These are phyloP conservation scores for Pseudozyma tsukubaensis DNA, from an alignment of 1,284 basidiomycete species.

Conservation along the genomic window DNA sequence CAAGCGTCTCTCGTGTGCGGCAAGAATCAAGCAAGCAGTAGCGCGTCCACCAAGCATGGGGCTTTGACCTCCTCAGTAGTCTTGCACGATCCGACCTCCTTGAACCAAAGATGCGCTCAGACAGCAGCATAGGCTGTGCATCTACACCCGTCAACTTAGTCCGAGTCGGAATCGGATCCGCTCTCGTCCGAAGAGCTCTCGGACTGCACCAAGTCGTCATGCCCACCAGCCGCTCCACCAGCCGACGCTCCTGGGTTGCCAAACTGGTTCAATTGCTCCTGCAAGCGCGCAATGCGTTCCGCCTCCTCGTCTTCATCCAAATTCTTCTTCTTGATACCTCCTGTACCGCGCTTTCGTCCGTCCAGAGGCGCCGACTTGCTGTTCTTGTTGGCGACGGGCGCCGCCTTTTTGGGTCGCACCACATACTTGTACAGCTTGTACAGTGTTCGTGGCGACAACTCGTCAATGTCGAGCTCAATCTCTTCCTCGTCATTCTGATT, in stretches of 20 bases:
- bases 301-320: constrained; percentile 67
- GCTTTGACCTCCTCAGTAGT: no score
- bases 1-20: no score
- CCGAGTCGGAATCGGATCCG: constrained; percentile 51
- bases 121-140: no score
- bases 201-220: constrained; percentile 66
- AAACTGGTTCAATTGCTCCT: constrained; percentile 66
- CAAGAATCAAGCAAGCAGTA: no score
- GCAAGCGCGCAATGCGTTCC: constrained; percentile 63
- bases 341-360: constrained; percentile 66
- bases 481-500: constrained; percentile 66
- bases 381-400: constrained; percentile 45
- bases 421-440: constrained; percentile 69
- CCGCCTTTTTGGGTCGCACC: constrained; percentile 63
- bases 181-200: constrained; percentile 62
- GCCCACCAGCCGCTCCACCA: constrained; percentile 45
- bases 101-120: no score
- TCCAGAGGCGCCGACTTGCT: constrained; percentile 58
- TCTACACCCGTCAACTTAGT: constrained; percentile 7
- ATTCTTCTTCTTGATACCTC: constrained; percentile 68
- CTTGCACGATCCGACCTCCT: no score
- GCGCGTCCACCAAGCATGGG: no score
- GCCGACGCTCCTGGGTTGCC: constrained; percentile 48
- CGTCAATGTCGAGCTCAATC: constrained; percentile 69
- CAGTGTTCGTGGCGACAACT: constrained; percentile 64